These are phyloP conservation scores for Sarocladiaceae sp. DNA, from an alignment of 2,329 filamentous ascomycete genomes.

Conservation along the genomic window DNA sequence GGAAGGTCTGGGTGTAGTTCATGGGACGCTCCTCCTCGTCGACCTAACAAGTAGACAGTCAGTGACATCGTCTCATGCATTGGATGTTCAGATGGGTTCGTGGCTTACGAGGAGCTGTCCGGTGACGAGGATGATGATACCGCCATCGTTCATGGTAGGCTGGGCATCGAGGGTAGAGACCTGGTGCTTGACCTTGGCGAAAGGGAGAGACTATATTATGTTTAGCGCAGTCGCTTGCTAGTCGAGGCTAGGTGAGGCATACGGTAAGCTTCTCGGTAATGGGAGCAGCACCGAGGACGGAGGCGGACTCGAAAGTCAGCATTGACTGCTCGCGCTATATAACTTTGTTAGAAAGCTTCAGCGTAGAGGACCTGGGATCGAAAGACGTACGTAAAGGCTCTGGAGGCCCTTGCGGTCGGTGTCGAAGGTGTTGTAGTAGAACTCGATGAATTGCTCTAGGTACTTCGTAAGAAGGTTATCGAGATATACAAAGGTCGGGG, in stretches of 20 bases:
- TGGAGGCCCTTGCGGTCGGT: constrained; percentile 56
- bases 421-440: constrained; percentile 91
- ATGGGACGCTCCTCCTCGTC: constrained; percentile 82
- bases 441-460: constrained; percentile 79
- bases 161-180: constrained; percentile 77
- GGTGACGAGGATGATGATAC: constrained; percentile 82
- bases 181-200: constrained; percentile 74
- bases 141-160: constrained; percentile 57
- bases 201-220: constrained; percentile 62
- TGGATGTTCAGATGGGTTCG: not conserved
- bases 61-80: too few species aligned
- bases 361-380: not conserved
- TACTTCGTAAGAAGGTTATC: not conserved
- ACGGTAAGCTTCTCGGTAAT: constrained; percentile 83
- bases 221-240: not conserved
- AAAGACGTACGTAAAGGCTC: constrained; percentile 71
- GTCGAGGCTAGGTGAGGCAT: constrained; percentile 25
- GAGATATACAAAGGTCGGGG: constrained; percentile 5
- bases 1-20: constrained; percentile 87
- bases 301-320: constrained; percentile 81
- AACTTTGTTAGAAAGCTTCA: constrained; percentile 10
- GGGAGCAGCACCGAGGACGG: constrained; percentile 52
- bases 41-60: constrained; percentile 56
- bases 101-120: constrained; percentile 70
- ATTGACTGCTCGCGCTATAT: constrained; percentile 73